These are phyloP conservation scores for Neofusicoccum cordaticola DNA, from an alignment of 2,329 filamentous ascomycete genomes.

Conservation along the genomic window DNA sequence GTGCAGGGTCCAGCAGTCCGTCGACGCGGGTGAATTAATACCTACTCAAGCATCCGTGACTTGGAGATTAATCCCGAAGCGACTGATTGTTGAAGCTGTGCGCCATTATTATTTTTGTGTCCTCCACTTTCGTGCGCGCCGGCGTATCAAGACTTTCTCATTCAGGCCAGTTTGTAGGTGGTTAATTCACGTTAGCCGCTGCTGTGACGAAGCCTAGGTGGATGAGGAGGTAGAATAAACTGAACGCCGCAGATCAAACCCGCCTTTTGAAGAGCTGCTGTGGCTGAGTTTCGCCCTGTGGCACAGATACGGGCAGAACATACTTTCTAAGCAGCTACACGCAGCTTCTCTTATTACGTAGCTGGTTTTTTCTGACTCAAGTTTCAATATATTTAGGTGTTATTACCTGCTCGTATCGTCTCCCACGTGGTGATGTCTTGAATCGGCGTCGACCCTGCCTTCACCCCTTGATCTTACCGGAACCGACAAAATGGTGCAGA, in stretches of 20 bases:
- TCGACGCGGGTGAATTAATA: too few species aligned
- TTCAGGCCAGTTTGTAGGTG: constrained; percentile 29
- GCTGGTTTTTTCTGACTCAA: neutral
- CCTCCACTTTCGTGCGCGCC: constrained; percentile 18
- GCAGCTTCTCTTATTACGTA: neutral
- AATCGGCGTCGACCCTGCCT: too few species aligned
- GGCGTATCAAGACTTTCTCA: constrained; percentile 44
- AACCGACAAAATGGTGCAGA: too few species aligned
- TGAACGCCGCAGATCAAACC: constrained; percentile 22
- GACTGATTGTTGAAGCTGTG: too few species aligned
- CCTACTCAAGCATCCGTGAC: too few species aligned
- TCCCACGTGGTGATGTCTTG: too few species aligned
- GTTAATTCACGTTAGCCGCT: neutral
- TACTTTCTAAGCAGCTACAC: constrained; percentile 4
- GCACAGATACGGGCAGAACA: constrained; percentile 70
- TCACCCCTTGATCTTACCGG: too few species aligned
- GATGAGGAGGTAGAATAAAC: constrained; percentile 43
- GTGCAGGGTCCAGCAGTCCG: too few species aligned
- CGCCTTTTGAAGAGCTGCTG: constrained; percentile 62
- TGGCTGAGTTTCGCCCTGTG: constrained; percentile 55
- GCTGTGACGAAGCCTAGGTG: constrained; percentile 27
- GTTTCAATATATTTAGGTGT: too few species aligned
- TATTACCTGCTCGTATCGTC: too few species aligned
- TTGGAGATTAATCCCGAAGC: too few species aligned
- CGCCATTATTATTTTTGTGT: too few species aligned